Conservation (phyloP, 2,329 filamentous ascomycete species). For the Claviceps humidiphila region DNA sequence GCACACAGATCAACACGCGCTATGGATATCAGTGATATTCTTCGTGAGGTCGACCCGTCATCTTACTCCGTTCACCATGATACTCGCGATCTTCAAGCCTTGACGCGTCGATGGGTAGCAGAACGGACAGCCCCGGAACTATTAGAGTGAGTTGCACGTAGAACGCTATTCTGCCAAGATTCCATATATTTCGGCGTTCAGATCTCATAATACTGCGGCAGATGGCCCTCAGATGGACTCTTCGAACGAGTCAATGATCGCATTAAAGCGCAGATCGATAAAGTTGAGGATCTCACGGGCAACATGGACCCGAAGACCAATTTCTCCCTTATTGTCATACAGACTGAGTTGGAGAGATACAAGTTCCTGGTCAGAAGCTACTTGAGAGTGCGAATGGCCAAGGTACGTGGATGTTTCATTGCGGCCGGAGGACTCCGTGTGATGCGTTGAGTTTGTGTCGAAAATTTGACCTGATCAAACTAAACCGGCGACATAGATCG, state of each 20-base stretch:
- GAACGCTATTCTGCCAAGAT: background rate
- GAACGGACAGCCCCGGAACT: conserved; percentile 84
- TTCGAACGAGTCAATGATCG: conserved; percentile 71
- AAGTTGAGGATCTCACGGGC: conserved; percentile 64
- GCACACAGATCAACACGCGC: background rate
- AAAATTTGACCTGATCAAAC: background rate
- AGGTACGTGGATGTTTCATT: conserved; percentile 38
- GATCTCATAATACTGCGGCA: conserved; percentile 13
- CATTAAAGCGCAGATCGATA: conserved; percentile 56
- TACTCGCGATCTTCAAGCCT: conserved; percentile 67
- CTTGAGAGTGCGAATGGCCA: conserved; percentile 71
- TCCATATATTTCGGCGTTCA: background rate
- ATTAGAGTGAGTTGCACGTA: conserved; percentile 46
- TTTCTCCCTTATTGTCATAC: conserved; percentile 84
- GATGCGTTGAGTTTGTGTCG: background rate
- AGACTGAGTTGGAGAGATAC: conserved; percentile 89
- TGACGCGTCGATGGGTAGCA: conserved; percentile 87
- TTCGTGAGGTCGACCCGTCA: conserved; percentile 56
- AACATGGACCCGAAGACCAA: conserved; percentile 84
- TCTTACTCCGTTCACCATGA: conserved; percentile 40
- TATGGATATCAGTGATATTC: conserved; percentile 74
- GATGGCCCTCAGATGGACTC: conserved; percentile 55
- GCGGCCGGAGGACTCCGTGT: background rate
- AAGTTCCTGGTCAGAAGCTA: conserved; percentile 83
- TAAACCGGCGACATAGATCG: conserved; percentile 41